These are phyloP conservation scores for Zea luxurians DNA, from an alignment of 176 grass and related monocot genomes.

Conservation along the genomic window DNA sequence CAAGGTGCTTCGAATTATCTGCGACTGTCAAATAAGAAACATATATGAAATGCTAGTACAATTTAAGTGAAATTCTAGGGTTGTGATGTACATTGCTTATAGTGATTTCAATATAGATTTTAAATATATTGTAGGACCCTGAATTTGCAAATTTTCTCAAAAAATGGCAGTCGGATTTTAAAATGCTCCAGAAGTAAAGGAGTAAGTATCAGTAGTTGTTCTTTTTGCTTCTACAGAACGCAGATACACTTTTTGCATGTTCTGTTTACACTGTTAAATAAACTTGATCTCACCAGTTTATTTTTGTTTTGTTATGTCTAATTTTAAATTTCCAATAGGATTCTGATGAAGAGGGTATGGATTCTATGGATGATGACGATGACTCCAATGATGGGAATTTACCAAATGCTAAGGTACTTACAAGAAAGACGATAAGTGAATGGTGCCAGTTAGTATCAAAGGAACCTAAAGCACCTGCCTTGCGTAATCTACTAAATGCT, in stretches of 20 bases:
- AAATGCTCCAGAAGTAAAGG: slow-evolving; percentile 48
- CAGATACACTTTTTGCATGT: neutral
- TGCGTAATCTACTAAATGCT: slow-evolving; percentile 71
- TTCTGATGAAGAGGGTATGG: slow-evolving; percentile 64
- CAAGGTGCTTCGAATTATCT: no score
- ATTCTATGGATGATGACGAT: slow-evolving; percentile 31
- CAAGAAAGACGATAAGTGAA: slow-evolving; percentile 72
- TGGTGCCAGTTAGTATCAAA: slow-evolving; percentile 87
- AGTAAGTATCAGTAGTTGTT: slow-evolving; percentile 44
- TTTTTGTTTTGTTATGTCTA: neutral
- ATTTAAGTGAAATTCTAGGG: no score
- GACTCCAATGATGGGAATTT: slow-evolving; percentile 40
- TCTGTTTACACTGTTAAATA: neutral
- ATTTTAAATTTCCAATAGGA: slow-evolving; percentile 46
- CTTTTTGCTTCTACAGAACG: neutral
- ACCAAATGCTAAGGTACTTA: slow-evolving; percentile 57
- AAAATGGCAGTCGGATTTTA: slow-evolving; percentile 47
- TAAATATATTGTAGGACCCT: slow-evolving; percentile 66
- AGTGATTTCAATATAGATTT: no score
- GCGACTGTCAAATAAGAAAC: no score
- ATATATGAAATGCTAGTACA: no score
- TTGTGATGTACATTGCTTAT: no score
- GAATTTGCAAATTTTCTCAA: slow-evolving; percentile 70
- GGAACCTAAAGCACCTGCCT: slow-evolving; percentile 56
- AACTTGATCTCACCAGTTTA: neutral